Percentiles rank a stretch among this genome's conserved stretches.
phyloP scores from a whole-genome alignment of 1,284 basidiomycete species.

The Ceratobasidium sp. region DNA sequence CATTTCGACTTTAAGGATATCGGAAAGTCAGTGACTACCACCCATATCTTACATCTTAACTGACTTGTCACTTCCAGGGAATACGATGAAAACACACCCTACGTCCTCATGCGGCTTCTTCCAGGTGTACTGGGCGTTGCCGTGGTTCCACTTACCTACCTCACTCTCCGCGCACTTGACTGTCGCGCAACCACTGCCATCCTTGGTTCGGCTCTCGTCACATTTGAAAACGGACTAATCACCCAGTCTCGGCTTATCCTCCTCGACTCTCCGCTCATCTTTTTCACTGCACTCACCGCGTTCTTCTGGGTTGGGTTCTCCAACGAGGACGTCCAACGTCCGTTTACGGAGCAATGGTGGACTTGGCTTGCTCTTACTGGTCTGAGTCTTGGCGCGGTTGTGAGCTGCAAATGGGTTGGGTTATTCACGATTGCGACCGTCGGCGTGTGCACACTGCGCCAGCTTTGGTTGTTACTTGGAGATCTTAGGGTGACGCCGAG shows the following conservation, averaged over 20 bases:
- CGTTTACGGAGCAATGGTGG: conserved; percentile 94
- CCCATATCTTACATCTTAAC: background rate
- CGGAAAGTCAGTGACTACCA: conserved; percentile 74
- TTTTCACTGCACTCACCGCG: conserved; percentile 93
- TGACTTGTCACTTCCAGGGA: conserved; percentile 63
- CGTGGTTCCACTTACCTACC: conserved; percentile 90
- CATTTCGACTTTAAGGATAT: conserved; percentile 98
- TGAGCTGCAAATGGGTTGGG: conserved; percentile 98
- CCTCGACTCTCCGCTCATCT: conserved; percentile 95
- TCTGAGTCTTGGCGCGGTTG: conserved; percentile 89
- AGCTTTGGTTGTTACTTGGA: conserved; percentile 92
- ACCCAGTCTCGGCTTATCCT: conserved; percentile 98
- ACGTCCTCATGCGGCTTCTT: conserved; percentile 94
- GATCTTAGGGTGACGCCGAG: conserved; percentile 84
- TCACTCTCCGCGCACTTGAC: conserved; percentile 92
- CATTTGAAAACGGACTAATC: conserved; percentile 95
- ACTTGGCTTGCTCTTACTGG: conserved; percentile 90
- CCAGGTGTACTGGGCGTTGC: conserved; percentile 91
- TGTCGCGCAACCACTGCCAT: conserved; percentile 91
- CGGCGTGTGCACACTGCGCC: conserved; percentile 85
- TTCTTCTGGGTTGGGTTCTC: conserved; percentile 92
- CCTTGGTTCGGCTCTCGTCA: conserved; percentile 90
- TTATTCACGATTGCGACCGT: conserved; percentile 98
- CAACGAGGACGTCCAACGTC: conserved; percentile 82
- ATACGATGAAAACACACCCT: conserved; percentile 87